A percentile compares a stretch with the other conserved stretches of the same genome.
Evolutionary conservation across 1,284 basidiomycete genomes (phyloP).

Genomic region (Mycosarcoma mackinlayi): DNA sequence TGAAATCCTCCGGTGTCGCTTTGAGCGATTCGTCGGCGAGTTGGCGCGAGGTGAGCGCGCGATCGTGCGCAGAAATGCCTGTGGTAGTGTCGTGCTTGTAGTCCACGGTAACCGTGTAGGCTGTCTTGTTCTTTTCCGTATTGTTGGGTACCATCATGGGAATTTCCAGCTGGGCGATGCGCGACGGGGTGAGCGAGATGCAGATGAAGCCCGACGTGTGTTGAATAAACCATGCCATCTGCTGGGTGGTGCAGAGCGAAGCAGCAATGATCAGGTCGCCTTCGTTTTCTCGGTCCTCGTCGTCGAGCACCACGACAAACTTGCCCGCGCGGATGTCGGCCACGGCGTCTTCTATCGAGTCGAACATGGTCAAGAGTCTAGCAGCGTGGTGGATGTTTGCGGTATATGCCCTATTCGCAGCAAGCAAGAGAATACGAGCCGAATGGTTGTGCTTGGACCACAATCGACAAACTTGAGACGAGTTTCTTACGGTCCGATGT

Average conservation of each 20-base stretch:
- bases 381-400: no score
- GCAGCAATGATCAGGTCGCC: constrained; percentile 66
- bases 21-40: constrained; percentile 72
- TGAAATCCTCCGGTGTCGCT: constrained; percentile 76
- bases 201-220: constrained; percentile 90
- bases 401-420: no score
- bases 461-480: no score
- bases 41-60: constrained; percentile 84
- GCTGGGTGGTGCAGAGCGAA: constrained; percentile 80
- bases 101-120: constrained; percentile 96
- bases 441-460: no score
- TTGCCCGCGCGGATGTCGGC: constrained; percentile 53
- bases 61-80: constrained; percentile 95
- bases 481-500: no score
- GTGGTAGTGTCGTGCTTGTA: constrained; percentile 93
- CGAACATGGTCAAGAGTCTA: constrained; percentile 46
- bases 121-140: constrained; percentile 90
- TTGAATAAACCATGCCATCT: constrained; percentile 99
- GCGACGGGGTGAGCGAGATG: constrained; percentile 80
- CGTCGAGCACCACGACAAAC: constrained; percentile 67
- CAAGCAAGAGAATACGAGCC: no score
- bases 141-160: constrained; percentile 94
- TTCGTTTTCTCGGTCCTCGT: constrained; percentile 67
- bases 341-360: constrained; percentile 56
- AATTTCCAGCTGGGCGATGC: constrained; percentile 83